Evolutionary conservation across 148 eudicot genomes (phyloP).

Genomic region (Camellia lanceoleosa): DNA sequence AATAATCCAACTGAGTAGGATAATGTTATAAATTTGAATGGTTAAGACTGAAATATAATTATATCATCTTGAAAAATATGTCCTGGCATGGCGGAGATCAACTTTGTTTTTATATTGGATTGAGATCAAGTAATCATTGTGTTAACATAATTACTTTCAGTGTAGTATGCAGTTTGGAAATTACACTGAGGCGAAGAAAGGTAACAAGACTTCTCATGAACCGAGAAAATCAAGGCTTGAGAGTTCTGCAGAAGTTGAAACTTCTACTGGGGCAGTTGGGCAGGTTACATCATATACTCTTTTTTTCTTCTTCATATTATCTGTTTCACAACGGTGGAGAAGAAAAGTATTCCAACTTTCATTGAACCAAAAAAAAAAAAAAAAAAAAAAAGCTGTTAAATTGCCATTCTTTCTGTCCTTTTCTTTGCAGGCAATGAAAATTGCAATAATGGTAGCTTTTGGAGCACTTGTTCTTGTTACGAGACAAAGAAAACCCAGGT

Average conservation of each 20-base stretch:
- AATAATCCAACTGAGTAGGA: background rate
- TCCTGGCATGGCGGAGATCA: background rate
- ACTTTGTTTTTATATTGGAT: background rate
- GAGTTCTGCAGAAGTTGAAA: slow-evolving; percentile 25
- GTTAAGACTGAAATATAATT: background rate
- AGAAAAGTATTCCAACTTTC: background rate
- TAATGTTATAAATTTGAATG: background rate
- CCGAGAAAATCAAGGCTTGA: slow-evolving; percentile 23
- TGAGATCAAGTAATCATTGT: background rate
- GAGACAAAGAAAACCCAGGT: slow-evolving; percentile 65
- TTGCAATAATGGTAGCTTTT: slow-evolving; percentile 72
- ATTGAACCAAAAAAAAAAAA: no score
- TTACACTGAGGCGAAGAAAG: slow-evolving; percentile 19
- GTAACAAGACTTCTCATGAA: slow-evolving; percentile 4
- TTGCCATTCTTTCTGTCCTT: background rate
- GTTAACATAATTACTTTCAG: slow-evolving; percentile 28
- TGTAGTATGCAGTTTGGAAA: slow-evolving; percentile 4
- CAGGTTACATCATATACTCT: slow-evolving; percentile 33
- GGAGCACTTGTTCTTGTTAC: slow-evolving; percentile 72
- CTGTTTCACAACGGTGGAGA: background rate
- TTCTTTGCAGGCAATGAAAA: slow-evolving; percentile 55
- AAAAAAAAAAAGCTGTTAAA: background rate
- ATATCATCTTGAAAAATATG: background rate
- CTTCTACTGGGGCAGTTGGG: slow-evolving; percentile 38
- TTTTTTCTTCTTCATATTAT: background rate